Evolutionary conservation across 768 basidiomycete species (phyloP).

Genomic region (Termitomyces eurrhizus): DNA sequence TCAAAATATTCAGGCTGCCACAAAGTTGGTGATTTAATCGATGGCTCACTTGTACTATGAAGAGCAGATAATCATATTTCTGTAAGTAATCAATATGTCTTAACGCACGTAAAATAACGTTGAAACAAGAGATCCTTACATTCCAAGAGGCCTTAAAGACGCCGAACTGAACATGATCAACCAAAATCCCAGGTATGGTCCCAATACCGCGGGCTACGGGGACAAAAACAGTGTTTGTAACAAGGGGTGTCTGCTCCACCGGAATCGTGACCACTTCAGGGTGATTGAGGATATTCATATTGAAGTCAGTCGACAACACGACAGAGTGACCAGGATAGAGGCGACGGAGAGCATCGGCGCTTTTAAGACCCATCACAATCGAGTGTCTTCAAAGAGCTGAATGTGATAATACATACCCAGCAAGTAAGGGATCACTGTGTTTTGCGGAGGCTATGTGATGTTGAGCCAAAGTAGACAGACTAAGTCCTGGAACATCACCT

Average conservation of each 20-base stretch:
- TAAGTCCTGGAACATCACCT: slow-evolving; percentile 27
- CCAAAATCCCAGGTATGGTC: slow-evolving; percentile 46
- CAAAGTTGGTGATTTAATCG: slow-evolving; percentile 1
- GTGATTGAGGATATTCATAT: slow-evolving; percentile 44
- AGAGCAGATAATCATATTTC: slow-evolving; percentile 55
- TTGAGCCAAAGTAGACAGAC: not conserved
- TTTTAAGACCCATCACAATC: slow-evolving; percentile 2
- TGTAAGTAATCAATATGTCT: slow-evolving; percentile 20
- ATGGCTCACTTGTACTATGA: slow-evolving; percentile 42
- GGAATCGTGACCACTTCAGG: slow-evolving; percentile 46
- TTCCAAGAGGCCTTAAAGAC: slow-evolving; percentile 56
- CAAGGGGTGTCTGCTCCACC: slow-evolving; percentile 42
- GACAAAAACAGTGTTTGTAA: slow-evolving; percentile 46
- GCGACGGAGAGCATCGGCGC: slow-evolving; percentile 46
- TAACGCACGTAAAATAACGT: not conserved
- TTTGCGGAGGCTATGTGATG: slow-evolving; percentile 46
- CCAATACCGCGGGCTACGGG: slow-evolving; percentile 41
- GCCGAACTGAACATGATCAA: slow-evolving; percentile 49
- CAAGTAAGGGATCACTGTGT: slow-evolving; percentile 39
- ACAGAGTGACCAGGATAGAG: slow-evolving; percentile 62
- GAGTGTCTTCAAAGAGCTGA: not conserved
- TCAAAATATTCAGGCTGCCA: not conserved
- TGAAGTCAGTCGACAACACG: slow-evolving; percentile 45
- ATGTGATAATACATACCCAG: slow-evolving; percentile 33
- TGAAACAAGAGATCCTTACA: slow-evolving; percentile 29